Evolutionary conservation across 2,329 filamentous ascomycete species (phyloP).

Genomic region (Neofusicoccum parvum): DNA sequence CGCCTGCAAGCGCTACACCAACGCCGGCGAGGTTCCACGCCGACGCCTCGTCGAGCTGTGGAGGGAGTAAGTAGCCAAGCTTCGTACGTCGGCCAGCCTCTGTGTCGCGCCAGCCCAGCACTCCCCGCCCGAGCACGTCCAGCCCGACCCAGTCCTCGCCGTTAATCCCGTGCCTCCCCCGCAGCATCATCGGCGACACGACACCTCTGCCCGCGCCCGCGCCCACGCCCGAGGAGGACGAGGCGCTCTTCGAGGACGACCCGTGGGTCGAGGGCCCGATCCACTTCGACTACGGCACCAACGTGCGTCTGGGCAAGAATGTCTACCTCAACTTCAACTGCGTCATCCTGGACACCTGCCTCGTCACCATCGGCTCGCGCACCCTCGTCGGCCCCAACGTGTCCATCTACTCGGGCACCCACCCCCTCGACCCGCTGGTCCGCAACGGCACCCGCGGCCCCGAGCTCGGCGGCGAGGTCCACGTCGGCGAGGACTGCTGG

Average conservation of each 20-base stretch:
- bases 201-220: slow-evolving; percentile 64
- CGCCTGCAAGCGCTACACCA: slow-evolving; percentile 67
- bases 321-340: slow-evolving; percentile 78
- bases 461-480: slow-evolving; percentile 72
- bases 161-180: background rate
- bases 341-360: slow-evolving; percentile 75
- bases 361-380: slow-evolving; percentile 73
- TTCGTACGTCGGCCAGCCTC: background rate
- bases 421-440: slow-evolving; percentile 74
- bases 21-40: slow-evolving; percentile 60
- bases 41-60: slow-evolving; percentile 68
- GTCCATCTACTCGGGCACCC: slow-evolving; percentile 71
- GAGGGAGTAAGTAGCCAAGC: slow-evolving; percentile 63
- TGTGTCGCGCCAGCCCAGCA: background rate
- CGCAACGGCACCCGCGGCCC: slow-evolving; percentile 76
- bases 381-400: slow-evolving; percentile 81
- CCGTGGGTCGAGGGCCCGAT: slow-evolving; percentile 73
- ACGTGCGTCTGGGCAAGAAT: slow-evolving; percentile 68
- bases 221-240: slow-evolving; percentile 64
- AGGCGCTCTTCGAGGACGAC: slow-evolving; percentile 62
- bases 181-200: slow-evolving; percentile 64
- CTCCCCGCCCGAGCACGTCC: background rate
- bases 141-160: background rate
- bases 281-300: slow-evolving; percentile 75
- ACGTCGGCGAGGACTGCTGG: slow-evolving; percentile 74